Conservation (phyloP, 176 grass and related monocot species). For the Saccharum spontaneum region DNA sequence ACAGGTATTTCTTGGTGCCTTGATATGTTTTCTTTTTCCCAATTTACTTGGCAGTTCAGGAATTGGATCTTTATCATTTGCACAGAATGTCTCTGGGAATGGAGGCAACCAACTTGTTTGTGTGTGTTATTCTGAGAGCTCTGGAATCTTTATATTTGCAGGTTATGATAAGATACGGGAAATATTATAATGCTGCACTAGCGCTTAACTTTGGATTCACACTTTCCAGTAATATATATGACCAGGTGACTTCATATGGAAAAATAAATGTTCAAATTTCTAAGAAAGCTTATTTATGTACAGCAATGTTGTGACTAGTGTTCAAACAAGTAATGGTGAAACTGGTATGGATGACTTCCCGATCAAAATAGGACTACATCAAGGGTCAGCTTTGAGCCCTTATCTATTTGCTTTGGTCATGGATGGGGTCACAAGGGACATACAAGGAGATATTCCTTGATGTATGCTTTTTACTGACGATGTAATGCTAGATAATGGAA, state of each 20-base stretch:
- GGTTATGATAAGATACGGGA: slow-evolving; percentile 88
- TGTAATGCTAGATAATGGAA: no score
- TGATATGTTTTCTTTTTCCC: neutral
- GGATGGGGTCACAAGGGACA: neutral
- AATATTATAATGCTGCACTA: slow-evolving; percentile 67
- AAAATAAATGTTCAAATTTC: neutral
- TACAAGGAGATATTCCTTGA: neutral
- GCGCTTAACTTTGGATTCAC: slow-evolving; percentile 84
- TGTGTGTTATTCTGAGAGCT: neutral
- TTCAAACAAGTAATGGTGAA: neutral
- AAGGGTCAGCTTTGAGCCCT: neutral
- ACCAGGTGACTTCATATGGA: slow-evolving; percentile 56
- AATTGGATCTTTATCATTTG: slow-evolving; percentile 1
- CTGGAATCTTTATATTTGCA: slow-evolving; percentile 38
- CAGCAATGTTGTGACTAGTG: neutral
- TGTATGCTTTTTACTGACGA: neutral
- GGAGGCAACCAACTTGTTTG: neutral
- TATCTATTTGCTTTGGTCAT: neutral
- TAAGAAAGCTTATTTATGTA: neutral
- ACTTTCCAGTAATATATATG: slow-evolving; percentile 67
- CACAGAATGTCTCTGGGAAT: neutral
- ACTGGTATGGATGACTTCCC: neutral
- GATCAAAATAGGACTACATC: neutral
- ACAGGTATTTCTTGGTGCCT: slow-evolving; percentile 51
- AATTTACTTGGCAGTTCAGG: neutral